Evolutionary conservation across 257 asterid species (phyloP).

Genomic region (Voacanga thouarsii): DNA sequence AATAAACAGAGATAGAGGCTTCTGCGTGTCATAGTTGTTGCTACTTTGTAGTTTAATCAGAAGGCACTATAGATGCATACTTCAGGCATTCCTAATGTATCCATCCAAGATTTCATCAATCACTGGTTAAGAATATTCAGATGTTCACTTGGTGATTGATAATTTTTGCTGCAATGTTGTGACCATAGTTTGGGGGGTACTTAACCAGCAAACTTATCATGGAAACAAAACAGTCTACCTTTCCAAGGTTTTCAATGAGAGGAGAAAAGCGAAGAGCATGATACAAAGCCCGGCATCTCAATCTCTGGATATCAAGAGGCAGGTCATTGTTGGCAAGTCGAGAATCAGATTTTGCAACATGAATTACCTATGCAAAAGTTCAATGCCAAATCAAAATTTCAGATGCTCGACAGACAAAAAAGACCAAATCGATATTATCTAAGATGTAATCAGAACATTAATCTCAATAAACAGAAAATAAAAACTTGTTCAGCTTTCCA

Average conservation of each 20-base stretch:
- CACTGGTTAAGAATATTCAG: background rate
- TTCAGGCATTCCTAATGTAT: background rate
- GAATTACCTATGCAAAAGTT: conserved; percentile 62
- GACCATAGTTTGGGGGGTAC: background rate
- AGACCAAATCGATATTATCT: background rate
- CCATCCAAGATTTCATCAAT: background rate
- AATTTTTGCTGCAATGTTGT: background rate
- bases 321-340: conserved; percentile 95
- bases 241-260: conserved; percentile 72
- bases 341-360: conserved; percentile 91
- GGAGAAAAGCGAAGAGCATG: conserved; percentile 82
- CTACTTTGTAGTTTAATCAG: background rate
- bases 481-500: background rate
- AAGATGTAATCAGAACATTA: background rate
- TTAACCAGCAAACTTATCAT: background rate
- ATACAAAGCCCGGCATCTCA: conserved; percentile 94
- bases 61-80: background rate
- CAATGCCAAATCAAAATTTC: background rate
- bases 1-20: conserved; percentile 25
- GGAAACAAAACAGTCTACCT: conserved; percentile 48
- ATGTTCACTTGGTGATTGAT: background rate
- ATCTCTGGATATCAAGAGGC: conserved; percentile 91
- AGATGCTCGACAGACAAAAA: background rate
- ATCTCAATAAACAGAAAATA: background rate
- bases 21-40: background rate